These are phyloP conservation scores for Beta macrorhiza DNA, from an alignment of 179 eudicot species.

Conservation along the genomic window DNA sequence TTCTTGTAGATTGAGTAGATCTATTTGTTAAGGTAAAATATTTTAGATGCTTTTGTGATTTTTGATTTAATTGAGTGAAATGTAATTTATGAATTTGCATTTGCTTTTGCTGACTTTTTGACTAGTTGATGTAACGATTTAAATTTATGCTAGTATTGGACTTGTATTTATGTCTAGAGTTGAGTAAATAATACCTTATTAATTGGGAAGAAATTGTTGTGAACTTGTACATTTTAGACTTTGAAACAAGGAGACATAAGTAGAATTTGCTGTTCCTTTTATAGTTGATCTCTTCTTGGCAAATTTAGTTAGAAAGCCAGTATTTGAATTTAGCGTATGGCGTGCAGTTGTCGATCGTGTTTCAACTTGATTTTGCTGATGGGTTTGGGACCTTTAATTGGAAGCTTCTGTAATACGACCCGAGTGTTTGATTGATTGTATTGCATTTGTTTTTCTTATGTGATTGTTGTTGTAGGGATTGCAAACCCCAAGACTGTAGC, in stretches of 20 bases:
- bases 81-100: neutral
- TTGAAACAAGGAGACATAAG: neutral
- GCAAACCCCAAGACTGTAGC: conserved; percentile 92
- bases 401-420: neutral
- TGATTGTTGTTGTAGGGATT: conserved; percentile 43
- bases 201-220: no score
- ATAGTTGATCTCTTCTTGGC: neutral
- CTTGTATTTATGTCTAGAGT: no score
- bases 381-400: neutral
- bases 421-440: no score
- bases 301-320: neutral
- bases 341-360: neutral
- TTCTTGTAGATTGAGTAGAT: neutral
- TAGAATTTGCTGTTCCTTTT: neutral
- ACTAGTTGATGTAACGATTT: neutral
- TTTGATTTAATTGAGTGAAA: neutral
- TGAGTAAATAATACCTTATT: no score
- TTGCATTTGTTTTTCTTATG: neutral
- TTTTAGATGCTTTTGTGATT: neutral
- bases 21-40: neutral
- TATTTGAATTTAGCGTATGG: neutral
- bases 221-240: no score
- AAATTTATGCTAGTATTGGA: neutral
- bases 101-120: neutral
- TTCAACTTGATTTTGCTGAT: neutral